These are phyloP conservation scores for Termitomyces titanicus DNA, from an alignment of 768 basidiomycete genomes.

Conservation along the genomic window DNA sequence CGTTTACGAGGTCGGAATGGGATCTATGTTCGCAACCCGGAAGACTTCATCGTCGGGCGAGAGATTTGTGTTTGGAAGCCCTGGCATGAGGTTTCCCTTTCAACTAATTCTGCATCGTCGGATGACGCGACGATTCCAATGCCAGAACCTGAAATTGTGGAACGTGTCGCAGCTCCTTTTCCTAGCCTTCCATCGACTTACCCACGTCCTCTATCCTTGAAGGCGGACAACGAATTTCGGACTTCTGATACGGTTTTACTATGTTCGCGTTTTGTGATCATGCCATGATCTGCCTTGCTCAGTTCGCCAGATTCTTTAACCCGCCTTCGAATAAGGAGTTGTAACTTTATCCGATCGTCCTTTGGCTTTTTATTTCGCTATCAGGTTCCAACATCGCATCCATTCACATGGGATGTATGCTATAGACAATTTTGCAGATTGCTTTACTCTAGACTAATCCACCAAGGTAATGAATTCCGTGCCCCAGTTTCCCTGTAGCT, in stretches of 20 bases:
- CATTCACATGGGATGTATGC: too few species aligned
- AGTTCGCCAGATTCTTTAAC: background rate
- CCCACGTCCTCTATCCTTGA: constrained; percentile 20
- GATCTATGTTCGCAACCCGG: constrained; percentile 28
- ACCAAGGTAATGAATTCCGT: too few species aligned
- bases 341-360: too few species aligned
- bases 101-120: background rate
- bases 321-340: background rate
- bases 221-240: constrained; percentile 15
- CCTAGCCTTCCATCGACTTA: constrained; percentile 21
- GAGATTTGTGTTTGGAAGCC: constrained; percentile 48
- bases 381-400: too few species aligned
- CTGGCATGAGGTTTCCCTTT: constrained; percentile 39
- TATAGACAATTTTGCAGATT: too few species aligned
- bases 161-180: constrained; percentile 4
- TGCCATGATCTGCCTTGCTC: constrained; percentile 4
- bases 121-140: background rate
- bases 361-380: too few species aligned
- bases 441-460: too few species aligned
- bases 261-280: constrained; percentile 28
- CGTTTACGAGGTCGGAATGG: constrained; percentile 11
- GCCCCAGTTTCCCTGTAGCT: too few species aligned
- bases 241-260: constrained; percentile 21
- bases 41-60: constrained; percentile 34
- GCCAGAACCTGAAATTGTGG: background rate